phyloP scores from a whole-genome alignment of 2,329 filamentous ascomycete genomes.

The Dothistroma pini region DNA sequence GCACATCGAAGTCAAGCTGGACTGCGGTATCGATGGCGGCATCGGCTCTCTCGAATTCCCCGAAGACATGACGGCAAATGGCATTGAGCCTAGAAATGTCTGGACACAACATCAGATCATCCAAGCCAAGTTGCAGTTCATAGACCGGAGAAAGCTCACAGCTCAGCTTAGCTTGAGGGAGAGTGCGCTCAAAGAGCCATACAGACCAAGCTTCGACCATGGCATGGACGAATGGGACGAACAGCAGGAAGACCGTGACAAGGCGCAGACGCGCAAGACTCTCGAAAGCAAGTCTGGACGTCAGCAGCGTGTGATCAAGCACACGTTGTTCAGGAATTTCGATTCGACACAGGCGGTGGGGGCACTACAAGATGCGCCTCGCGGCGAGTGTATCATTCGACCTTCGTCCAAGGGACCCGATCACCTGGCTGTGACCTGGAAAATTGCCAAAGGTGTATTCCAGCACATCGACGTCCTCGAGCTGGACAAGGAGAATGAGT shows the following conservation, averaged over 20 bases:
- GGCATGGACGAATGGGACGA: constrained; percentile 72
- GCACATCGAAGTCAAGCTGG: constrained; percentile 88
- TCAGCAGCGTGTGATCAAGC: constrained; percentile 92
- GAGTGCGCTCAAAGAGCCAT: constrained; percentile 70
- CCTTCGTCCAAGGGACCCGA: constrained; percentile 94
- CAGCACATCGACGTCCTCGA: constrained; percentile 98
- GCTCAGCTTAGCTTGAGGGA: constrained; percentile 83
- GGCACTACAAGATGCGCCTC: constrained; percentile 78
- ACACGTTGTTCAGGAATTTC: constrained; percentile 91
- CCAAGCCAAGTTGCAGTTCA: constrained; percentile 79
- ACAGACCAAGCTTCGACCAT: constrained; percentile 65
- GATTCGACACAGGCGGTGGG: constrained; percentile 91
- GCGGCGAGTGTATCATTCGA: constrained; percentile 89
- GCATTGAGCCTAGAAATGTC: constrained; percentile 54
- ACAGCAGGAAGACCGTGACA: constrained; percentile 63
- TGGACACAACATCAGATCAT: constrained; percentile 78
- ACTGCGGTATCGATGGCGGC: constrained; percentile 89
- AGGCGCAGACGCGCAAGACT: constrained; percentile 70
- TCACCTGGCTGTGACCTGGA: constrained; percentile 96
- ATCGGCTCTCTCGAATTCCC: constrained; percentile 80
- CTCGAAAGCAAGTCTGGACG: constrained; percentile 79
- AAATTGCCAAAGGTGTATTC: constrained; percentile 92
- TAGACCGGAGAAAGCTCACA: constrained; percentile 82
- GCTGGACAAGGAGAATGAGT: constrained; percentile 95
- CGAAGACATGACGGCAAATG: constrained; percentile 57